phyloP scores from a whole-genome alignment of 2,329 filamentous ascomycete species.

The Verticillium klebahnii region DNA sequence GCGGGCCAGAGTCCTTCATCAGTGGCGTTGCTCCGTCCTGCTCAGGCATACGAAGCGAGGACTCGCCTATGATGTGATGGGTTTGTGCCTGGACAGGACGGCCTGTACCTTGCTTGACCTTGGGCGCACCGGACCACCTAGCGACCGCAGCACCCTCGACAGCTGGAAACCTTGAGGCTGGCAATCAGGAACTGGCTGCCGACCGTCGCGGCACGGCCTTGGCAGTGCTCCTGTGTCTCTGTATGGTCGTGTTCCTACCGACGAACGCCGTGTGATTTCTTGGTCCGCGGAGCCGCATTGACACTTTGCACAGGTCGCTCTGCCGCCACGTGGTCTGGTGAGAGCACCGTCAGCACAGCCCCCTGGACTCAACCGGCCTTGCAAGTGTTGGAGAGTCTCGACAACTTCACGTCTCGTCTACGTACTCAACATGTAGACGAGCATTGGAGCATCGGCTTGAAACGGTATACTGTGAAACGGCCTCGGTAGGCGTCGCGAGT shows the following conservation, averaged over 20 bases:
- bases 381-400: neutral
- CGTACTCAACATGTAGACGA: neutral
- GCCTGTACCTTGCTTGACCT: neutral
- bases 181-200: neutral
- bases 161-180: neutral
- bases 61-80: neutral
- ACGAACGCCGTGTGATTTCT: neutral
- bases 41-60: neutral
- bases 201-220: neutral
- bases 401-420: neutral
- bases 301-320: neutral
- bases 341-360: neutral
- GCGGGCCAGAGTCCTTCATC: neutral
- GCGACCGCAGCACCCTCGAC: neutral
- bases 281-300: neutral
- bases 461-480: neutral
- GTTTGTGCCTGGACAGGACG: neutral
- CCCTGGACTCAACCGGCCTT: neutral
- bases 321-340: neutral
- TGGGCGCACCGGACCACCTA: neutral
- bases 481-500: neutral
- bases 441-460: neutral
- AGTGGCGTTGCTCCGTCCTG: neutral
- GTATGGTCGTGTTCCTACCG: neutral
- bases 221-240: neutral